phyloP scores from a whole-genome alignment of 495 filamentous ascomycete species.

The Penicillium dipodomyicola region DNA sequence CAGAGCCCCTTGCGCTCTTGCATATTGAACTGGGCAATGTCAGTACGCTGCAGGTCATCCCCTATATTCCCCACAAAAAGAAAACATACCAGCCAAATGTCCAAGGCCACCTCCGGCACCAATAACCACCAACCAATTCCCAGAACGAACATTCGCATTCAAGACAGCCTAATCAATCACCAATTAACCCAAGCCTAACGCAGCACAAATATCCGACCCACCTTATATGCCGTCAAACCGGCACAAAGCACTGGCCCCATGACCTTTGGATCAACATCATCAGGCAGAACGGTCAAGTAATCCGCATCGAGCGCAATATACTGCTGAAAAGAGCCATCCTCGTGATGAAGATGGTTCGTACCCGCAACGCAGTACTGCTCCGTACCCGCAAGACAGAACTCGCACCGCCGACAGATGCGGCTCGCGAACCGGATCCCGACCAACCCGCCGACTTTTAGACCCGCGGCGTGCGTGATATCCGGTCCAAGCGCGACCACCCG shows the following conservation, averaged over 20 bases:
- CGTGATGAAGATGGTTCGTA: constrained; percentile 53
- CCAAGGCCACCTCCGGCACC: constrained; percentile 52
- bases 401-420: constrained; percentile 47
- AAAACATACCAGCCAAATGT: constrained; percentile 40
- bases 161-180: constrained; percentile 33
- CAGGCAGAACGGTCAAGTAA: constrained; percentile 44
- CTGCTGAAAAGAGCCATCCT: constrained; percentile 49
- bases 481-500: constrained; percentile 43
- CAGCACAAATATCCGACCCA: background rate
- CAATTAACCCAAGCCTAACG: background rate
- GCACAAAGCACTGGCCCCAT: constrained; percentile 49
- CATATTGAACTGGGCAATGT: constrained; percentile 45
- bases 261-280: constrained; percentile 44
- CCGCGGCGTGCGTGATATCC: constrained; percentile 23
- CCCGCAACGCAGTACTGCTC: no score
- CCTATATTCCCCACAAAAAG: background rate
- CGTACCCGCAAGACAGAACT: constrained; percentile 7
- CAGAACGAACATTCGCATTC: constrained; percentile 40
- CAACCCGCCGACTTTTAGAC: constrained; percentile 38
- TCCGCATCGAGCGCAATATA: constrained; percentile 48
- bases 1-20: constrained; percentile 40
- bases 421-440: constrained; percentile 50
- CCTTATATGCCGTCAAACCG: constrained; percentile 41
- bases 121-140: constrained; percentile 47
- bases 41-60: background rate